A percentile compares a stretch with the other conserved stretches of the same genome.
These are phyloP conservation scores for Aspergillus tanneri DNA, from an alignment of 2,329 filamentous ascomycete species.

Conservation along the genomic window DNA sequence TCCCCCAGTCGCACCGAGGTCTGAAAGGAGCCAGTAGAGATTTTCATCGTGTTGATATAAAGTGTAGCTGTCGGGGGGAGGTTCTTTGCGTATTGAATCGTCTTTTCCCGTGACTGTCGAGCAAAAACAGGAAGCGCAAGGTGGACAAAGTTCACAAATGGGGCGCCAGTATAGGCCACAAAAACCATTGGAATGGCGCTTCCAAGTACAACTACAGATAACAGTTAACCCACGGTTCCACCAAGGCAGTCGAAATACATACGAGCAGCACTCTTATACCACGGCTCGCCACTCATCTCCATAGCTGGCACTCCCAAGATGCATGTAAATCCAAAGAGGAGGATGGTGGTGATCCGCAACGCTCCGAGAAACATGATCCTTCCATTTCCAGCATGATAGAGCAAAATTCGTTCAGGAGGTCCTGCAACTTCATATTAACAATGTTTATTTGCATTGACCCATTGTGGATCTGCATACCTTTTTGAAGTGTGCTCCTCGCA, in stretches of 20 bases:
- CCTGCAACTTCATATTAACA: slow-evolving; percentile 26
- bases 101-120: slow-evolving; percentile 56
- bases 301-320: slow-evolving; percentile 64
- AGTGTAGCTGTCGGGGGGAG: slow-evolving; percentile 46
- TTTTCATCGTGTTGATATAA: slow-evolving; percentile 48
- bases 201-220: slow-evolving; percentile 53
- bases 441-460: not conserved
- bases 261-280: slow-evolving; percentile 45
- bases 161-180: slow-evolving; percentile 63
- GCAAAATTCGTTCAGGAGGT: slow-evolving; percentile 53
- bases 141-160: slow-evolving; percentile 72
- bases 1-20: slow-evolving; percentile 46
- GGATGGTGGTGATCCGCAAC: slow-evolving; percentile 69
- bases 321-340: slow-evolving; percentile 66
- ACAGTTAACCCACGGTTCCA: slow-evolving; percentile 6
- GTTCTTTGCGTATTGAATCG: slow-evolving; percentile 45
- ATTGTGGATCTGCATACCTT: slow-evolving; percentile 24
- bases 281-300: slow-evolving; percentile 44
- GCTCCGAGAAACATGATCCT: slow-evolving; percentile 67
- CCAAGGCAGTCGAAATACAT: slow-evolving; percentile 17
- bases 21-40: slow-evolving; percentile 44
- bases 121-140: slow-evolving; percentile 66
- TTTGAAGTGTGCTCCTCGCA: slow-evolving; percentile 27
- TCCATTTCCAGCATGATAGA: slow-evolving; percentile 73
- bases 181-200: slow-evolving; percentile 65